Evolutionary conservation across 805 yeast species (phyloP).

Genomic region (Cephaloascus fragrans): DNA sequence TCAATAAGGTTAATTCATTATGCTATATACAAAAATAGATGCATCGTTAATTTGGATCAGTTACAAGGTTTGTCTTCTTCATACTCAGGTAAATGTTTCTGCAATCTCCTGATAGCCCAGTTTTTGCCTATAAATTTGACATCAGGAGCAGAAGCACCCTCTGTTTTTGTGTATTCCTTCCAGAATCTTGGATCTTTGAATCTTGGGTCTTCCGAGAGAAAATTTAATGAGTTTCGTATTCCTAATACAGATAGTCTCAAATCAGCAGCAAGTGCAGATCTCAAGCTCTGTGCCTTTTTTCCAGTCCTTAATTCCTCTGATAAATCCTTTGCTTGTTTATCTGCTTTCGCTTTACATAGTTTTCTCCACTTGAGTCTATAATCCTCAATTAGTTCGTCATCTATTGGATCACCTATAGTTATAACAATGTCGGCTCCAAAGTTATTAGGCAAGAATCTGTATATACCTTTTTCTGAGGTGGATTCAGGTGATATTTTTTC

Average conservation of each 20-base stretch:
- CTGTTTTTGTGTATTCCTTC: constrained; percentile 53
- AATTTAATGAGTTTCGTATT: constrained; percentile 28
- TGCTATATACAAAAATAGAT: too few relatives aligned
- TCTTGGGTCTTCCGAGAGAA: constrained; percentile 56
- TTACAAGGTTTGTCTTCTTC: constrained; percentile 7
- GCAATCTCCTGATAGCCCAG: constrained; percentile 74
- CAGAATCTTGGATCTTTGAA: constrained; percentile 66
- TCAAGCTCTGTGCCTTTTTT: constrained; percentile 48
- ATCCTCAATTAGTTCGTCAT: constrained; percentile 44
- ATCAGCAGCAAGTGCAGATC: constrained; percentile 62
- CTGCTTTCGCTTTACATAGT: constrained; percentile 45
- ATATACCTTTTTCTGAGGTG: constrained; percentile 67
- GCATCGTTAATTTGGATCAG: too few relatives aligned
- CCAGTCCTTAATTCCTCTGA: constrained; percentile 56
- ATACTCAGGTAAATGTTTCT: constrained; percentile 32
- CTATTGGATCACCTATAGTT: constrained; percentile 61
- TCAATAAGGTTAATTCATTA: too few relatives aligned
- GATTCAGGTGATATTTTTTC: constrained; percentile 61
- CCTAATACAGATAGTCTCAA: constrained; percentile 55
- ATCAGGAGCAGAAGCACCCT: constrained; percentile 61
- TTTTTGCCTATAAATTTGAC: constrained; percentile 67
- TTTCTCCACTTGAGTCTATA: constrained; percentile 66
- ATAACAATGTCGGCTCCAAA: constrained; percentile 53
- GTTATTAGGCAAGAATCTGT: constrained; percentile 78
- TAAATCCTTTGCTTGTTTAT: constrained; percentile 44